Base-by-base conservation (phyloP, 257 asterid genomes). In the Jaltomata sinuosa region DNA sequence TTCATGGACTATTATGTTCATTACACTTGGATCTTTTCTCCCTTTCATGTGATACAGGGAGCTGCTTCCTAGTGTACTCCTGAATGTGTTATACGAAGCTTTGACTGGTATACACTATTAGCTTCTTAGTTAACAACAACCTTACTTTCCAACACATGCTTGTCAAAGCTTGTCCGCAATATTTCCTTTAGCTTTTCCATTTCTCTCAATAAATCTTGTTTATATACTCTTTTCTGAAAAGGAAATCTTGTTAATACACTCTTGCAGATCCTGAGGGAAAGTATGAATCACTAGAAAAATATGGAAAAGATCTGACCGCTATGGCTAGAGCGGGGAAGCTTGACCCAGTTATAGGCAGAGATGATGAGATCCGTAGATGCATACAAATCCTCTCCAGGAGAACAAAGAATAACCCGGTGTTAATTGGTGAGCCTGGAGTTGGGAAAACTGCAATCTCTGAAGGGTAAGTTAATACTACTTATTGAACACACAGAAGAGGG, bases 301-400 rank as follows among this genome's bases (percentile, higher is more conserved):
- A 97, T 74, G 99, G 99, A 72, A 95, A 97, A 87, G 99, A 97
- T 91, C 89, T 97, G 82, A 97, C 99, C 22, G 96, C 97, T 79
- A 94, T 97, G 98, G 98, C 98, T 57, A 97, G 89, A 91, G 92
- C 95, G 11, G 99, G 99, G 81, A 97, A 97, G 89, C 91, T 97
- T 88, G 99, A 97, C 82, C 98, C 99, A 78, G 98, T 97, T 69
- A 97, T 97, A 85, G 99, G 99, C 87, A 91, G 98, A 86, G 99
- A 96, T 87, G 98, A 96, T 79, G 99, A 96, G 89, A 96, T 96
- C 83, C 94, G 98, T 21, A 92, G 99, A 91, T 96, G 99, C 90
- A 96, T 96, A 84, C 98, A 94, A 89, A 96, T 94, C 84, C 98
- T 96, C 86, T 94, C 97, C 9, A 93, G 98, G 92, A 96, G 98